A percentile compares a stretch with the other conserved stretches of the same genome.
These are phyloP conservation scores for Berkeleyomyces basicola DNA, from an alignment of 2,329 filamentous ascomycete species.

Conservation along the genomic window DNA sequence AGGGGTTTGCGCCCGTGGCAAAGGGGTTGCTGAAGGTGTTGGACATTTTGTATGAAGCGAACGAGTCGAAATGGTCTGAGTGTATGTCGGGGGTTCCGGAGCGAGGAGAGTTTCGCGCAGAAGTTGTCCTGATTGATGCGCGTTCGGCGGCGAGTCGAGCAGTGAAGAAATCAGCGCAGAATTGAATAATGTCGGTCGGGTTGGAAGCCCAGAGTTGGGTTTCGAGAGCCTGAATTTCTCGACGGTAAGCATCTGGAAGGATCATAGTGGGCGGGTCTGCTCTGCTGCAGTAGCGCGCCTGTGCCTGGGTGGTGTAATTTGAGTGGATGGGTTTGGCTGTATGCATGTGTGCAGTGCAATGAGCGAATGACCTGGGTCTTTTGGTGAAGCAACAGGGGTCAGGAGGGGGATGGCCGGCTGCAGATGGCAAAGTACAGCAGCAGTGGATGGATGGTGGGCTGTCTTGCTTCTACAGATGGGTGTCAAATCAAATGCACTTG, in stretches of 20 bases:
- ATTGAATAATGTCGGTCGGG: constrained; percentile 49
- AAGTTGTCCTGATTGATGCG: constrained; percentile 18
- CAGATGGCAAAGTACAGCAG: constrained; percentile 1
- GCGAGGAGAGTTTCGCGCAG: constrained; percentile 12
- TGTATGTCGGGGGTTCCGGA: constrained; percentile 11
- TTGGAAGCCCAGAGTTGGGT: constrained; percentile 41
- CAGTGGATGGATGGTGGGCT: neutral
- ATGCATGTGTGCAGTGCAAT: neutral
- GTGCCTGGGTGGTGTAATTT: constrained; percentile 4
- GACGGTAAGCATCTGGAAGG: constrained; percentile 38
- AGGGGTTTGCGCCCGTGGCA: constrained; percentile 54
- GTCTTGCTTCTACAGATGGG: neutral
- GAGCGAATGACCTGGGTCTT: neutral
- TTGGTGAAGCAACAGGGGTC: constrained; percentile 1
- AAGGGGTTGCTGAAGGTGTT: constrained; percentile 62
- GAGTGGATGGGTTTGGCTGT: neutral
- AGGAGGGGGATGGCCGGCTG: neutral
- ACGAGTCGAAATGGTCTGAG: constrained; percentile 10
- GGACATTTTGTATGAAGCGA: constrained; percentile 24
- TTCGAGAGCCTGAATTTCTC: constrained; percentile 47
- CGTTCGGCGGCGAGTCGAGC: constrained; percentile 49
- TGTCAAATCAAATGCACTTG: neutral
- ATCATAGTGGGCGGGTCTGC: constrained; percentile 21
- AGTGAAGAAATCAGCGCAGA: constrained; percentile 53
- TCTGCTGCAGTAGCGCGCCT: neutral